Evolutionary conservation across 352 stramenopile genomes (phyloP).

Genomic region (Poterioochromonas sp.): DNA sequence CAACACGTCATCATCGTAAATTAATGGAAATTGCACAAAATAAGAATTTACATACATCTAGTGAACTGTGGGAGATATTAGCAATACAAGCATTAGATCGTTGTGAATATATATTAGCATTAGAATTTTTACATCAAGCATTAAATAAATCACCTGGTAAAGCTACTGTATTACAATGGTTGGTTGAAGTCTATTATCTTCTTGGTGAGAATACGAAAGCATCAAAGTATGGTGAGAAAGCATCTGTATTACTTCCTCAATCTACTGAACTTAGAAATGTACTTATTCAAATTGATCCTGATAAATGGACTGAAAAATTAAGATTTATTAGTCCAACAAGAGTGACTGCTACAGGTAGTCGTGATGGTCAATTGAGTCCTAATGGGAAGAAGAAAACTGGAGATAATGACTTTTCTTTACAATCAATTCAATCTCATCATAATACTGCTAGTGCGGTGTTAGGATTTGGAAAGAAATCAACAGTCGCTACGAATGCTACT

Average conservation of each 20-base stretch:
- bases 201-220: constrained; percentile 6
- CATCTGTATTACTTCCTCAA: background rate
- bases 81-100: constrained; percentile 11
- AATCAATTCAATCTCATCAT: too few relatives aligned
- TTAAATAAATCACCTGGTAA: background rate
- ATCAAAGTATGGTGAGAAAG: background rate
- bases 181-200: background rate
- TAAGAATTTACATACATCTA: background rate
- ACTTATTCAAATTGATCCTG: constrained; percentile 11
- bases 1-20: background rate
- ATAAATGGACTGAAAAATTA: constrained; percentile 12
- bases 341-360: too few relatives aligned
- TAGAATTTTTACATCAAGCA: background rate
- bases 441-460: too few relatives aligned
- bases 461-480: too few relatives aligned
- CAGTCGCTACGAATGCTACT: too few relatives aligned
- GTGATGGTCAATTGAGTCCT: too few relatives aligned
- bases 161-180: background rate
- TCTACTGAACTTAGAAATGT: background rate
- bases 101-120: background rate
- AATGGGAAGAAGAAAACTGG: too few relatives aligned
- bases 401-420: too few relatives aligned
- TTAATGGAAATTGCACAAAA: background rate
- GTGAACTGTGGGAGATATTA: constrained; percentile 22
- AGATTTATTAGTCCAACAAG: background rate